Conservation (phyloP, 2,329 filamentous ascomycete genomes). For the Elsinoe perseae region DNA sequence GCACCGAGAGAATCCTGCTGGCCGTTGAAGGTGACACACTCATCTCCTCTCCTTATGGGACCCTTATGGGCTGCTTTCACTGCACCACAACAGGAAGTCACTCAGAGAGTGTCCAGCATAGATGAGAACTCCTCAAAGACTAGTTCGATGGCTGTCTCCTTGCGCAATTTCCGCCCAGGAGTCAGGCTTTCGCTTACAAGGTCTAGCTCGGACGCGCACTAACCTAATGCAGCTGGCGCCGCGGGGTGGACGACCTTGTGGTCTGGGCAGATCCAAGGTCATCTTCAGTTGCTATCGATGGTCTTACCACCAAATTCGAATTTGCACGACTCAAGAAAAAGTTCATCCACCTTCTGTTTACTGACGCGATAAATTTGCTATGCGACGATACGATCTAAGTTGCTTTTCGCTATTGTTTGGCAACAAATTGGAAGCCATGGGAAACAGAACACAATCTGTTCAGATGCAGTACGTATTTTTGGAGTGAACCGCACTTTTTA, state of each 20-base stretch:
- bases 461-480: neutral
- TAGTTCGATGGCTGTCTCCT: slow-evolving; percentile 12
- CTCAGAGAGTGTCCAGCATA: neutral
- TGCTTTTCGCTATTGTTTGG: slow-evolving; percentile 3
- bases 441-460: neutral
- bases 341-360: slow-evolving; percentile 9
- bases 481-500: neutral
- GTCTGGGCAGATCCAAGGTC: slow-evolving; percentile 1
- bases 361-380: neutral
- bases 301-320: neutral
- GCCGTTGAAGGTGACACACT: neutral
- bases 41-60: neutral
- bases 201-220: neutral
- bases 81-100: neutral
- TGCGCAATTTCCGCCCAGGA: slow-evolving; percentile 6
- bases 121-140: neutral
- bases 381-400: slow-evolving; percentile 1
- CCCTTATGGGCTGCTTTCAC: neutral
- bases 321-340: slow-evolving; percentile 7
- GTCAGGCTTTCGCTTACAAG: slow-evolving; percentile 9
- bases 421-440: neutral
- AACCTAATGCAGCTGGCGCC: neutral
- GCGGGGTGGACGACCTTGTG: slow-evolving; percentile 4
- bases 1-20: neutral
- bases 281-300: neutral